phyloP scores from a whole-genome alignment of 1,284 basidiomycete genomes.

The Afroboletus lepidellus region DNA sequence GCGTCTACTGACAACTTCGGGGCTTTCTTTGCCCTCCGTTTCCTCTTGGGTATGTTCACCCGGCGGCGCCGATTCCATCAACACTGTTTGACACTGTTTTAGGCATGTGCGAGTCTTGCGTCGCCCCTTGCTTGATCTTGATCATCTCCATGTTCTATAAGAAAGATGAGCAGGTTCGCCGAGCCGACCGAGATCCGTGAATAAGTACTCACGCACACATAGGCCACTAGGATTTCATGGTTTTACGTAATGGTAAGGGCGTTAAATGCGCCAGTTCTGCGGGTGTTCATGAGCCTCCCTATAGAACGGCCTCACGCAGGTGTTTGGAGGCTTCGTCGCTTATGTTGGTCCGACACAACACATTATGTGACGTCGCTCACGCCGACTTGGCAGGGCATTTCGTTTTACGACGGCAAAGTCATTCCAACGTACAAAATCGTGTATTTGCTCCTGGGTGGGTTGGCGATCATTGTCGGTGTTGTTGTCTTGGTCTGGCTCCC shows the following conservation, averaged over 20 bases:
- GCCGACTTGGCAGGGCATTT: constrained; percentile 45
- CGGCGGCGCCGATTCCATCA: too few relatives aligned
- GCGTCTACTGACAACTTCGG: constrained; percentile 56
- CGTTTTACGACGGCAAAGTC: constrained; percentile 48
- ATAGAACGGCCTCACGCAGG: constrained; percentile 58
- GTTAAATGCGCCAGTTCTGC: background rate
- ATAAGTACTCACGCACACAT: constrained; percentile 1
- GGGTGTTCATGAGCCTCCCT: background rate
- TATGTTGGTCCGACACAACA: constrained; percentile 41
- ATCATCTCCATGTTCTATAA: constrained; percentile 70
- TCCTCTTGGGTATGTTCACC: constrained; percentile 51
- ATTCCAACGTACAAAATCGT: constrained; percentile 62
- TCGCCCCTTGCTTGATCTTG: constrained; percentile 61
- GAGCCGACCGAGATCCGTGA: too few relatives aligned
- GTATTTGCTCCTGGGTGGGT: constrained; percentile 57
- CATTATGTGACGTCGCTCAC: background rate
- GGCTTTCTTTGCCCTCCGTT: constrained; percentile 60
- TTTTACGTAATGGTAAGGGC: constrained; percentile 63
- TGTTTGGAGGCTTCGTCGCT: constrained; percentile 68
- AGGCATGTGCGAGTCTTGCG: constrained; percentile 69
- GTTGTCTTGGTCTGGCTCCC: constrained; percentile 61
- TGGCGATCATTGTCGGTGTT: constrained; percentile 60
- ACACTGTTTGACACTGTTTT: background rate
- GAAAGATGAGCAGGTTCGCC: constrained; percentile 59
- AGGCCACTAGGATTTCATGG: constrained; percentile 61